Evolutionary conservation across 202 grass and related monocot species (phyloP).

Genomic region (Alloteropsis angusta): DNA sequence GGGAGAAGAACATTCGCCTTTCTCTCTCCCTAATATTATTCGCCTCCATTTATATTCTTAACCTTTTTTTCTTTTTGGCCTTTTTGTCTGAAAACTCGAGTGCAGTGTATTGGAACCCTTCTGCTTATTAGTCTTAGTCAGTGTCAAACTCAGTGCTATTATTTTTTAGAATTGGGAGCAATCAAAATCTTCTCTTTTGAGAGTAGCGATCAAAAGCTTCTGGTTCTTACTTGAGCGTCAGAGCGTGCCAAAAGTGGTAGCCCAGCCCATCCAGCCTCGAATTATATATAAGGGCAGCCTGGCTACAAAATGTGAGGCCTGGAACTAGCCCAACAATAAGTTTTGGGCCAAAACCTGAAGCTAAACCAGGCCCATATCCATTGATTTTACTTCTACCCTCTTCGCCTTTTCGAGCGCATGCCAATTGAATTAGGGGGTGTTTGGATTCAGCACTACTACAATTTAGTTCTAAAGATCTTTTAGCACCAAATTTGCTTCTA

Average conservation of each 20-base stretch:
- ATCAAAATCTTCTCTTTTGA: not conserved
- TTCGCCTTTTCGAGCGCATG: no score
- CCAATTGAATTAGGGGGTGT: no score
- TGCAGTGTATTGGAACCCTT: not conserved
- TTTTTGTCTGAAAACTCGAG: not conserved
- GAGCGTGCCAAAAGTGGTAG: not conserved
- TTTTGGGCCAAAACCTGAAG: not conserved
- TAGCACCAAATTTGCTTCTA: no score
- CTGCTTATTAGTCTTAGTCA: not conserved
- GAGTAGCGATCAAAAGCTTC: not conserved
- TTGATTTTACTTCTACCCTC: not conserved
- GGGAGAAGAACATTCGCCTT: not conserved
- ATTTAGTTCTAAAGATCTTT: no score
- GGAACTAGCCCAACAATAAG: not conserved
- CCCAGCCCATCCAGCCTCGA: not conserved
- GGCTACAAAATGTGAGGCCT: not conserved
- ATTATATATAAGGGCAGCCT: not conserved
- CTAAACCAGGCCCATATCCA: not conserved
- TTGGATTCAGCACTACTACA: no score
- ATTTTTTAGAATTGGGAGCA: not conserved
- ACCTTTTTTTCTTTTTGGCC: not conserved
- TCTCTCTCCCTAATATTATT: not conserved
- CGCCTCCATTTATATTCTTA: not conserved
- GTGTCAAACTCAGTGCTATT: not conserved
- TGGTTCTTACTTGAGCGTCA: not conserved